These are phyloP conservation scores for Epichloe gansuensis DNA, from an alignment of 2,329 filamentous ascomycete genomes.

Conservation along the genomic window DNA sequence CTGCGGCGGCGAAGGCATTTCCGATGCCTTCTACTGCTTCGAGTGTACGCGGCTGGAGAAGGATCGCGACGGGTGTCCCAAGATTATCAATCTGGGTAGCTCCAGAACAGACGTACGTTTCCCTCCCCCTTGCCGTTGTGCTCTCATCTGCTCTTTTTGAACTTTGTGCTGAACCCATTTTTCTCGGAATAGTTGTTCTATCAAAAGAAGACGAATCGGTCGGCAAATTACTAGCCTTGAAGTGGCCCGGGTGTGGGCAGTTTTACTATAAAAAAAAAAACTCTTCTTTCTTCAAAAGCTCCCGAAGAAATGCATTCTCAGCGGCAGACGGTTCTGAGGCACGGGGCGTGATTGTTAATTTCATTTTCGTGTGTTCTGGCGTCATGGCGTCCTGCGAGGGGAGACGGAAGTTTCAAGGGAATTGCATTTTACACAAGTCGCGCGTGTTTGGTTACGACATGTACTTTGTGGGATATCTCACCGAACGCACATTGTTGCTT, in stretches of 20 bases:
- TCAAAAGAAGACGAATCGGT: constrained; percentile 54
- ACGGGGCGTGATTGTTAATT: neutral
- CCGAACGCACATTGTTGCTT: no score
- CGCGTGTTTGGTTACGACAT: no score
- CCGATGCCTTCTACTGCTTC: constrained; percentile 98
- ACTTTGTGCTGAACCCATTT: neutral
- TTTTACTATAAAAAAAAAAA: neutral
- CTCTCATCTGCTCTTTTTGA: neutral
- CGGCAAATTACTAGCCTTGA: constrained; percentile 38
- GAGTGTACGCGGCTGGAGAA: constrained; percentile 96
- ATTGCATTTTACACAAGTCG: no score
- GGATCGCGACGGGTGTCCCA: constrained; percentile 92
- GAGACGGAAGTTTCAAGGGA: no score
- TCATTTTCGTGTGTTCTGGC: neutral
- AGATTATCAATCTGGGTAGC: constrained; percentile 97
- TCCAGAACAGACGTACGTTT: constrained; percentile 75
- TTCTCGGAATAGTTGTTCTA: constrained; percentile 38
- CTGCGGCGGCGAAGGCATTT: constrained; percentile 95
- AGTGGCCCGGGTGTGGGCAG: constrained; percentile 36
- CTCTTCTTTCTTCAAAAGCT: neutral
- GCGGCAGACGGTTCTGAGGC: neutral
- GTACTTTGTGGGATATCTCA: no score
- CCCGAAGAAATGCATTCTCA: neutral
- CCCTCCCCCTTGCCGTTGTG: neutral
- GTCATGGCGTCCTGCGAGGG: neutral